Percentiles rank a stretch among this genome's conserved stretches.
These are phyloP conservation scores for Nicotiana knightiana DNA, from an alignment of 257 asterid species.

Conservation along the genomic window DNA sequence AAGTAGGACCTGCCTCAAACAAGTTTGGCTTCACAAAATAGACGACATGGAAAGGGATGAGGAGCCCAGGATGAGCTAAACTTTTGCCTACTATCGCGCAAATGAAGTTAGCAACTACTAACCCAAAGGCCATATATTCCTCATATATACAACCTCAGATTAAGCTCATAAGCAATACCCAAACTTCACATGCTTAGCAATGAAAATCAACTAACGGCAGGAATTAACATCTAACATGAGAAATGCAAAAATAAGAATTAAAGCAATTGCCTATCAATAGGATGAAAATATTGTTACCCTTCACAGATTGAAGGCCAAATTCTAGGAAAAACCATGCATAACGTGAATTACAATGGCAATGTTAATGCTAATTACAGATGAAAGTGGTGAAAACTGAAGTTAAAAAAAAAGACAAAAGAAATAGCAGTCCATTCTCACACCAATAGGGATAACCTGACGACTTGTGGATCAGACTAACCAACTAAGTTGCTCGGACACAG, in stretches of 20 bases:
- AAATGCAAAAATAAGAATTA: background rate
- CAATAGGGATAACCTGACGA: background rate
- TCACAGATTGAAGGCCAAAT: no score
- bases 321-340: no score
- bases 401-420: background rate
- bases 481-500: no score
- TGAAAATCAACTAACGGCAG: background rate
- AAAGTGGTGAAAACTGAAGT: background rate
- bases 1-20: background rate
- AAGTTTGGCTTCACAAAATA: background rate
- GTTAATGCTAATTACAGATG: no score
- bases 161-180: background rate
- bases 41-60: background rate
- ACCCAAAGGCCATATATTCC: no score
- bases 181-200: background rate
- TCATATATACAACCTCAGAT: background rate
- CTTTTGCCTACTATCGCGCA: background rate
- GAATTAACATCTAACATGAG: background rate
- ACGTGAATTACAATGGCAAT: no score
- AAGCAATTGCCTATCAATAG: background rate
- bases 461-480: slow-evolving; percentile 1
- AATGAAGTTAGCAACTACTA: no score
- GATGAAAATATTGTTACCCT: background rate
- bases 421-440: background rate
- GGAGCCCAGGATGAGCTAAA: background rate